phyloP scores from a whole-genome alignment of 495 filamentous ascomycete species.

The Viridothelium virens region DNA sequence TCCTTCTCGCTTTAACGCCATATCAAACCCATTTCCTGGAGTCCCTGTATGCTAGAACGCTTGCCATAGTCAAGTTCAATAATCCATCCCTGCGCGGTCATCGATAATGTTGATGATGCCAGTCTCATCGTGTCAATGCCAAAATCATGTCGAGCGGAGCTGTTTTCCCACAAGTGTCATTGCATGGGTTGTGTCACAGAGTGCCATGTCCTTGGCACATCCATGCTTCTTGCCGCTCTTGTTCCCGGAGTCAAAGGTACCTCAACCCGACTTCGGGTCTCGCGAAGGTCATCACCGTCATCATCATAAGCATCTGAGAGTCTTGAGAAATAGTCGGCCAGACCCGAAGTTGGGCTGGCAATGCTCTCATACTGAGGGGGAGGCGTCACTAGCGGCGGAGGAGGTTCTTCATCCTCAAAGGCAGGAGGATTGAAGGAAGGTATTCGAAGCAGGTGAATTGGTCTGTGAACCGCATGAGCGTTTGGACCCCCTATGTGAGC shows the following conservation, averaged over 20 bases:
- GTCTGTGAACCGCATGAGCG: slow-evolving; percentile 42
- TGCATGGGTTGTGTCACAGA: not conserved
- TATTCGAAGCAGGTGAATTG: slow-evolving; percentile 81
- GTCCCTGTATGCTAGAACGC: not conserved
- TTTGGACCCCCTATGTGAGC: slow-evolving; percentile 32
- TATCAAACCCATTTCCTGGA: not conserved
- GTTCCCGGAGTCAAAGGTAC: slow-evolving; percentile 64
- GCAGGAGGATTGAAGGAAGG: slow-evolving; percentile 87
- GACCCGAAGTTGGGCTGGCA: slow-evolving; percentile 61
- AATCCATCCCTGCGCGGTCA: not conserved
- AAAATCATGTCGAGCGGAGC: no score
- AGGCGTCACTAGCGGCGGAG: slow-evolving; percentile 73
- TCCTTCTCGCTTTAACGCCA: not conserved
- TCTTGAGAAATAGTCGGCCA: slow-evolving; percentile 86
- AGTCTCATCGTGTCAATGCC: not conserved
- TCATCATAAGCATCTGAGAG: slow-evolving; percentile 55
- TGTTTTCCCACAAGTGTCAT: not conserved
- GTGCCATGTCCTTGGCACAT: slow-evolving; percentile 37
- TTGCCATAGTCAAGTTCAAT: not conserved
- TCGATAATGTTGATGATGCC: not conserved
- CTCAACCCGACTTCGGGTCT: slow-evolving; percentile 46
- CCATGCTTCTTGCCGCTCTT: slow-evolving; percentile 64
- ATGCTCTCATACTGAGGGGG: slow-evolving; percentile 83
- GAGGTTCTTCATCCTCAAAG: slow-evolving; percentile 82
- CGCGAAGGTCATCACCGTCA: slow-evolving; percentile 41